Percentiles rank a stretch among this genome's conserved stretches.
Evolutionary conservation across 2,329 filamentous ascomycete genomes (phyloP).

Genomic region (Corynespora cassiicola): DNA sequence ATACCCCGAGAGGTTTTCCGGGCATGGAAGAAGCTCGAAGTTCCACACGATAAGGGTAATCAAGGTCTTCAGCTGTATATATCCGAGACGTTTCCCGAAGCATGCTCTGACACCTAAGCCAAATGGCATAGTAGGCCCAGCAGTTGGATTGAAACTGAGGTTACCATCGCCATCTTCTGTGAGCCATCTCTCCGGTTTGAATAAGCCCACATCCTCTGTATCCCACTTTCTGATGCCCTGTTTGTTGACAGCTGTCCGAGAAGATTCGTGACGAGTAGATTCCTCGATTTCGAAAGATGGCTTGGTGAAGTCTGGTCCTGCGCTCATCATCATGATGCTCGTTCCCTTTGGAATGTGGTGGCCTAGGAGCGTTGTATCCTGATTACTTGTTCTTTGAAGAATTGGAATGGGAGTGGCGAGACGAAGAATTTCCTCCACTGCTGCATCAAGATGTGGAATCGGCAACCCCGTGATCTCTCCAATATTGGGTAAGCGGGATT

Average conservation of each 20-base stretch:
- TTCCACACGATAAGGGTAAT: constrained; percentile 36
- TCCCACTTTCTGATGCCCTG: constrained; percentile 33
- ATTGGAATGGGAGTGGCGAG: constrained; percentile 29
- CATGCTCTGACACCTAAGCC: constrained; percentile 31
- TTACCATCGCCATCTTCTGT: constrained; percentile 19
- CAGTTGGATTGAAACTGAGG: constrained; percentile 19
- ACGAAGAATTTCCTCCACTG: constrained; percentile 50
- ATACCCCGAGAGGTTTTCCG: constrained; percentile 25
- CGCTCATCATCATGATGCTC: constrained; percentile 33
- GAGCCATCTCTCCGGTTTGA: constrained; percentile 52
- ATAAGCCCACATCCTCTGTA: constrained; percentile 31
- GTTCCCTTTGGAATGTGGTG: constrained; percentile 49
- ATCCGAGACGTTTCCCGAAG: constrained; percentile 32
- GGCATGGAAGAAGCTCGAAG: constrained; percentile 29
- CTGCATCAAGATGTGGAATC: constrained; percentile 52
- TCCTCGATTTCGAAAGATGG: constrained; percentile 30
- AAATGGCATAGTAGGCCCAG: constrained; percentile 32
- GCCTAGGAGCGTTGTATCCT: constrained; percentile 51
- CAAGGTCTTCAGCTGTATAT: constrained; percentile 32
- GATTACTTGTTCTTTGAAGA: constrained; percentile 35
- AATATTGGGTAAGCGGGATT: constrained; percentile 29
- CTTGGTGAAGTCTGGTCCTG: constrained; percentile 15
- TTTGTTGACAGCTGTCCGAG: constrained; percentile 28
- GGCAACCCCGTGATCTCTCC: constrained; percentile 37
- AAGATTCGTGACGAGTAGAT: constrained; percentile 33